Evolutionary conservation across 163 green algal genomes (phyloP).

Genomic region (Prototheca stagnorum): DNA sequence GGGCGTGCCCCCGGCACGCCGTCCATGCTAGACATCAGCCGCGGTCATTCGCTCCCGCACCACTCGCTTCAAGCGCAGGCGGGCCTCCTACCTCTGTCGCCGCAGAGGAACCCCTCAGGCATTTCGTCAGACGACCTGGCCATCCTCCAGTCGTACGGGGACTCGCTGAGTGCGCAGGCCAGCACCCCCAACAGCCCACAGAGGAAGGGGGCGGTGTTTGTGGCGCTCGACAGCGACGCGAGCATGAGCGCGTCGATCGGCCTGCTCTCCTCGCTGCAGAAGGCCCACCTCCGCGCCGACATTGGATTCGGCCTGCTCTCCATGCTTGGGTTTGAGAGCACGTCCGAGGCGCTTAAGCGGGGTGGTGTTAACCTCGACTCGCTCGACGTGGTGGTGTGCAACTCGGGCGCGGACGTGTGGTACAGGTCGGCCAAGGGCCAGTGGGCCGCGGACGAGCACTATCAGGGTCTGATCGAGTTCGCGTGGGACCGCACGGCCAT

Average conservation of each 20-base stretch:
- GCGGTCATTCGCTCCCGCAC: no score
- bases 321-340: slow-evolving; percentile 40
- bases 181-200: background rate
- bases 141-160: slow-evolving; percentile 3
- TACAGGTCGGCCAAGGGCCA: slow-evolving; percentile 3
- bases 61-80: background rate
- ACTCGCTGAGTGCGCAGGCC: slow-evolving; percentile 1
- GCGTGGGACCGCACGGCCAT: slow-evolving; percentile 30
- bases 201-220: slow-evolving; percentile 11
- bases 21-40: no score
- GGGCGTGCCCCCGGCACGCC: no score
- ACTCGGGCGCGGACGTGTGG: slow-evolving; percentile 52
- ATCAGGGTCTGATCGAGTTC: slow-evolving; percentile 26
- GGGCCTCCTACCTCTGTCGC: no score
- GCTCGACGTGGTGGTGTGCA: slow-evolving; percentile 55
- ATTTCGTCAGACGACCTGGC: slow-evolving; percentile 20
- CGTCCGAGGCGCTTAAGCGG: slow-evolving; percentile 18
- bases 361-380: slow-evolving; percentile 18
- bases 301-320: slow-evolving; percentile 38
- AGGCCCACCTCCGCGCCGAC: slow-evolving; percentile 1
- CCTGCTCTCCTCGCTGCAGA: slow-evolving; percentile 9
- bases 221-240: slow-evolving; percentile 27
- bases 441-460: slow-evolving; percentile 32
- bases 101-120: slow-evolving; percentile 5
- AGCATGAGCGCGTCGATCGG: background rate